Percentiles rank a stretch among this genome's conserved stretches.
Evolutionary conservation across 2,329 filamentous ascomycete genomes (phyloP).

Genomic region (Cytospora piceicola): DNA sequence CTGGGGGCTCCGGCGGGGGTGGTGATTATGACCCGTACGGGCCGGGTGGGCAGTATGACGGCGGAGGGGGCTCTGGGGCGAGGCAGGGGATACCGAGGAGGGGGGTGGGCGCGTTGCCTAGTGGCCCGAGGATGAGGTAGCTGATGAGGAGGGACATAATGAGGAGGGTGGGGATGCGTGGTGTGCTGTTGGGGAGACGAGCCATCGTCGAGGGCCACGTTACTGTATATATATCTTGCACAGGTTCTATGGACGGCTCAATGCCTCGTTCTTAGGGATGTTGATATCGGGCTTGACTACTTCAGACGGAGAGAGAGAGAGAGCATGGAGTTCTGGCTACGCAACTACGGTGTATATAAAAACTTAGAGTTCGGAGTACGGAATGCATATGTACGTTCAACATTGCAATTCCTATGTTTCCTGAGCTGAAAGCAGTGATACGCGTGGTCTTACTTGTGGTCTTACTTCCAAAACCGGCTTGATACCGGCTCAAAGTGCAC

Average conservation of each 20-base stretch:
- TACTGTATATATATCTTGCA: neutral
- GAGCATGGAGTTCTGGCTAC: conserved; percentile 20
- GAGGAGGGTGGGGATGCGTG: neutral
- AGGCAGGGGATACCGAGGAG: conserved; percentile 47
- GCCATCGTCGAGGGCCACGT: neutral
- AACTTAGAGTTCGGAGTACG: conserved; percentile 10
- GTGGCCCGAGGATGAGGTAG: conserved; percentile 46
- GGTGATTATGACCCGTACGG: conserved; percentile 53
- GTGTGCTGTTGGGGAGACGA: neutral
- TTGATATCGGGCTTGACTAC: conserved; percentile 5
- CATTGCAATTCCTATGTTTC: neutral
- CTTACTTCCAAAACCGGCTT: conserved; percentile 10
- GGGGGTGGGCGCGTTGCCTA: conserved; percentile 40
- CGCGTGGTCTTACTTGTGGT: conserved; percentile 21
- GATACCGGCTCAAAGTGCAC: conserved; percentile 6
- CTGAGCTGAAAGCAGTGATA: no score
- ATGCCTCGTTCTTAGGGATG: conserved; percentile 12
- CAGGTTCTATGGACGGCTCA: conserved; percentile 12
- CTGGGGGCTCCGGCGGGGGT: conserved; percentile 37
- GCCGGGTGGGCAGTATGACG: conserved; percentile 51
- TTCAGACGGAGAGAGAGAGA: conserved; percentile 13
- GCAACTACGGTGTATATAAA: conserved; percentile 12
- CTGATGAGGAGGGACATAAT: neutral
- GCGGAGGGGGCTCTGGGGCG: conserved; percentile 43
- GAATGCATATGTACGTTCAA: conserved; percentile 13